phyloP scores from a whole-genome alignment of 108 stramenopile genomes.

The Discostella stelligeroides region DNA sequence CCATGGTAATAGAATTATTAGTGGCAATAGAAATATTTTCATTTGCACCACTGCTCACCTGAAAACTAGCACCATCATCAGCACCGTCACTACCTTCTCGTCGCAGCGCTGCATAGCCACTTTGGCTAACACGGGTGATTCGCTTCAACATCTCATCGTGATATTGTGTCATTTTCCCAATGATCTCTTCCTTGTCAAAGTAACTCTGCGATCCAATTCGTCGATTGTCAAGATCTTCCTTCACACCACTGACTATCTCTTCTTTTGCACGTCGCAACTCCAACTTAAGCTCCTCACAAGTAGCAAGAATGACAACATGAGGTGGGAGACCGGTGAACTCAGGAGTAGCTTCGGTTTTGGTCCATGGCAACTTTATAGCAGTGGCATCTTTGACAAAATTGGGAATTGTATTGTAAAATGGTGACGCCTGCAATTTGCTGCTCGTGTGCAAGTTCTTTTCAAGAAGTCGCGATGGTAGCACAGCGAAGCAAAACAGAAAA shows the following conservation, averaged over 20 bases:
- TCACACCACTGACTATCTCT: not conserved
- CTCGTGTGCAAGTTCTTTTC: not conserved
- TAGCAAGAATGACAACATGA: conserved; percentile 10
- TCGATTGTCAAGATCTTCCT: conserved; percentile 2
- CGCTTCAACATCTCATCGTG: no score
- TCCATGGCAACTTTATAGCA: conserved; percentile 15
- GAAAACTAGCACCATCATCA: no score
- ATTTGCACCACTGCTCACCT: no score
- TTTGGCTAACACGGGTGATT: no score
- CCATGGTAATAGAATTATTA: not conserved
- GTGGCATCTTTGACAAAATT: not conserved
- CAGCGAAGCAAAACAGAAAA: conserved; percentile 12
- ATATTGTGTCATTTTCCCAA: no score
- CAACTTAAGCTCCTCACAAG: conserved; percentile 1
- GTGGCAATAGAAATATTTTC: not conserved
- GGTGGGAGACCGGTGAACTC: conserved; percentile 24
- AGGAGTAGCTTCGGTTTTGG: conserved; percentile 11
- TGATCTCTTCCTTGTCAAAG: not conserved
- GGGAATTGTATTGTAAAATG: conserved; percentile 15
- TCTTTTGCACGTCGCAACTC: not conserved
- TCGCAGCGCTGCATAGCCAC: no score
- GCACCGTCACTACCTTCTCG: no score
- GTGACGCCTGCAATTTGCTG: not conserved
- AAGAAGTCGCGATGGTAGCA: conserved; percentile 9
- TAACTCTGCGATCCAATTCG: conserved; percentile 7